Evolutionary conservation across 106 monocot genomes (phyloP), one percentile per base, ranked within the genome.

Genomic region (Apostasia ramifera): DNA sequence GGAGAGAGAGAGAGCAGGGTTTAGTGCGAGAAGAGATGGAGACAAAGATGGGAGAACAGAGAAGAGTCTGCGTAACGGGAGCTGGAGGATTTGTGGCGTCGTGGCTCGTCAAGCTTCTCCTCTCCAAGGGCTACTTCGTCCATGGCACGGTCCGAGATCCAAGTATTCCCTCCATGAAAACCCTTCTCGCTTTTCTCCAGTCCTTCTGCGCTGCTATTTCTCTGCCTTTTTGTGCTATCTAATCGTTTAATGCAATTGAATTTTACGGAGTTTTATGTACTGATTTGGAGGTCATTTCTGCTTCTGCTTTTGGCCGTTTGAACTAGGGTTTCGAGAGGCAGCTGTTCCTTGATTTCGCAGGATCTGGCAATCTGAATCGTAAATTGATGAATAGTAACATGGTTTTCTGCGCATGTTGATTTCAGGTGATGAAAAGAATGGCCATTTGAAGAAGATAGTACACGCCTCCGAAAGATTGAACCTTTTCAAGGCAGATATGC

Each of bases 91-190:
- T 56, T 54, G 10, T 71, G 11, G 83, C 77, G 2, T 81, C 87
- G 2, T 87, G 87, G 87, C 80, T 83, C 46, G 83, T 87, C 40
- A 83, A 87, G 80, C 74, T 83, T 3, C 74, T 87, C 1, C 83
- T 87, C 58, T 15, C 56, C 58, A 44, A 66, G 5, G 83, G 83
- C 9, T 86, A 80, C 73, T 59, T 40, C 2, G 86, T 86, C 48
- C 79, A 77, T n/a, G 86, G 80, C 44, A 82, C 86, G 11, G 74
- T 86, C 41, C 65, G 86, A 47, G 80, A 80, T 62, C 86, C 86
- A 73, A 59, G 86, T 86, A 69, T 44, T 44, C 9, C 57, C 40
- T 40, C 2, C 6, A 26, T 26, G 26, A 26, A 26, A 26, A 26
- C 26, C 26, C 26, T 26, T 26, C 26, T 26, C 0, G 26, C 26